Percentiles rank a stretch among this genome's conserved stretches.
These are phyloP conservation scores for Petasospora rhodanensis DNA, from an alignment of 1,139 yeast species.

Conservation along the genomic window DNA sequence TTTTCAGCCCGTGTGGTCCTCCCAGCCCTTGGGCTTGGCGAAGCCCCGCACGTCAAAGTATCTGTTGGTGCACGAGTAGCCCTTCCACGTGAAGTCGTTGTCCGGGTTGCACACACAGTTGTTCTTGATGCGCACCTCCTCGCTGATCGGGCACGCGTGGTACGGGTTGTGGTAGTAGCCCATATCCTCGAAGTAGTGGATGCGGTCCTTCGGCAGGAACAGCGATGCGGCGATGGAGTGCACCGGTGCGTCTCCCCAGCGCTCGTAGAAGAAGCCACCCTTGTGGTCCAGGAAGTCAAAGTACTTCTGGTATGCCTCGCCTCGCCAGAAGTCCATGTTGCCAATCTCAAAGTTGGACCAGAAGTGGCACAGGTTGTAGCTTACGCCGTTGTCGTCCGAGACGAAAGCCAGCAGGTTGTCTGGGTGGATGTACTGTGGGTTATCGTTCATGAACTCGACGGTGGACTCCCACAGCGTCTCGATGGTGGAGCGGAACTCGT, in stretches of 20 bases:
- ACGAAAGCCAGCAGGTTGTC: constrained; percentile 49
- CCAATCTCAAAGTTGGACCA: constrained; percentile 73
- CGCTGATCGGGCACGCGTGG: constrained; percentile 74
- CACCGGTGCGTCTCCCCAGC: constrained; percentile 74
- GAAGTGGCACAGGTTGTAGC: constrained; percentile 63
- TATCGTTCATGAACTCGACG: constrained; percentile 55
- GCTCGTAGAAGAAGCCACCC: constrained; percentile 61
- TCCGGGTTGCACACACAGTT: constrained; percentile 70
- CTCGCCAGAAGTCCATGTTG: constrained; percentile 48
- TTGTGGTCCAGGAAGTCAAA: constrained; percentile 47
- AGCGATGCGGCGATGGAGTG: constrained; percentile 72
- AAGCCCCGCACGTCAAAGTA: constrained; percentile 61
- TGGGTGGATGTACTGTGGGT: constrained; percentile 56
- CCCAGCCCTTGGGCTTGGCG: constrained; percentile 77
- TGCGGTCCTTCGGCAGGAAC: constrained; percentile 56
- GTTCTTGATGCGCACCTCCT: constrained; percentile 44
- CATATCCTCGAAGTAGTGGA: constrained; percentile 77
- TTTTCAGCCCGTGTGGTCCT: constrained; percentile 38
- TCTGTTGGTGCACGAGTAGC: constrained; percentile 77
- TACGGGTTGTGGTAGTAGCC: constrained; percentile 85
- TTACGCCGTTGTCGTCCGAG: constrained; percentile 41
- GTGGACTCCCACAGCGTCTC: constrained; percentile 80
- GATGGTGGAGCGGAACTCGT: constrained; percentile 77
- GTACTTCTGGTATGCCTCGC: constrained; percentile 43
- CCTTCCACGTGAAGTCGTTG: constrained; percentile 76